Percentiles rank a stretch among this genome's conserved stretches.
phyloP scores from a whole-genome alignment of 805 yeast genomes.

The Suhomyces vadensis region DNA sequence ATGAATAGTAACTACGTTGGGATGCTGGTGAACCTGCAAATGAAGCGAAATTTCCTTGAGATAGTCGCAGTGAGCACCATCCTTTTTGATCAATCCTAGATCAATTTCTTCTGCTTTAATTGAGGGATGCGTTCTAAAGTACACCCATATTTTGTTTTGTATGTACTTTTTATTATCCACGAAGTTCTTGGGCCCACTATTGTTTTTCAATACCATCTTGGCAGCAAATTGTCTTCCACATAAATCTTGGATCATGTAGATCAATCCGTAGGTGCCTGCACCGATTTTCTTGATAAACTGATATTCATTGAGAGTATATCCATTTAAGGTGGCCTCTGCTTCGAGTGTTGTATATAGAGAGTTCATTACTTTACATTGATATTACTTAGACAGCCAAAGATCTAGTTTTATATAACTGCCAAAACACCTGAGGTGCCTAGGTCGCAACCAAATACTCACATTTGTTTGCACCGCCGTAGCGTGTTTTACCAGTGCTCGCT shows the following conservation, averaged over 20 bases:
- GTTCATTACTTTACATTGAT: too few species aligned
- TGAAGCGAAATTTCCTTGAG: conserved; percentile 75
- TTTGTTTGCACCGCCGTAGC: too few species aligned
- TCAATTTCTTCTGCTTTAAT: conserved; percentile 19
- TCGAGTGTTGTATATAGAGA: conserved; percentile 9
- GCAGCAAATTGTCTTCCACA: conserved; percentile 60
- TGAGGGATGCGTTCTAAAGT: conserved; percentile 19
- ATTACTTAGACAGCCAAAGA: too few species aligned
- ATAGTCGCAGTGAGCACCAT: conserved; percentile 32
- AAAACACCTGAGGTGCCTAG: too few species aligned
- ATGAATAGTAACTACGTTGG: conserved; percentile 74
- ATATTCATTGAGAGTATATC: conserved; percentile 29
- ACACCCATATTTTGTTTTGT: conserved; percentile 25
- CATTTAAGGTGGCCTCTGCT: conserved; percentile 18
- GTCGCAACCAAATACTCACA: neutral
- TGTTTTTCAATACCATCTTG: conserved; percentile 62
- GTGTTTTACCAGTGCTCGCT: too few species aligned
- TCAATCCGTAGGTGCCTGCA: conserved; percentile 84
- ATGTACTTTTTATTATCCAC: conserved; percentile 31
- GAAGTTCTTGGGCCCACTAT: conserved; percentile 27
- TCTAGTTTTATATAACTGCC: too few species aligned
- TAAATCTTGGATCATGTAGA: conserved; percentile 65
- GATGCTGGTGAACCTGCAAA: conserved; percentile 71
- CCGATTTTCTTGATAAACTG: conserved; percentile 59
- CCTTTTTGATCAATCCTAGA: conserved; percentile 25